phyloP scores from a whole-genome alignment of 2,329 filamentous ascomycete species.

The Cladosporium sp. region DNA sequence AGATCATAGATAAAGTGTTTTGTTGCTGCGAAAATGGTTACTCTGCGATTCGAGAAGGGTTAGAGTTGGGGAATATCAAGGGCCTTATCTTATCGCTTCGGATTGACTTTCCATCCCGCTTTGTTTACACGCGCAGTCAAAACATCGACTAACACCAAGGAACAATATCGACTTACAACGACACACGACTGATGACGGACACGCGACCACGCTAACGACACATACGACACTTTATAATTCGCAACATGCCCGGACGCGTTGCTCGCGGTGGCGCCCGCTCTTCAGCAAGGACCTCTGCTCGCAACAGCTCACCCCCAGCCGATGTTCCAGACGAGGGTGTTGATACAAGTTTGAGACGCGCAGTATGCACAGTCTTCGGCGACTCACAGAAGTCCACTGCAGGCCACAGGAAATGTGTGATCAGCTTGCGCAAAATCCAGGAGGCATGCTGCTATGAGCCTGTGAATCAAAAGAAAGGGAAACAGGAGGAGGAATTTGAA shows the following conservation, averaged over 20 bases:
- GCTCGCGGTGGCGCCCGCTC: constrained; percentile 19
- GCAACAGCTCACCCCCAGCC: constrained; percentile 28
- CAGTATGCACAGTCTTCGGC: constrained; percentile 57
- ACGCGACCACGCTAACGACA: constrained; percentile 47
- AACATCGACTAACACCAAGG: background rate
- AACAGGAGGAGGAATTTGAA: constrained; percentile 62
- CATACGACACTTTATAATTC: background rate
- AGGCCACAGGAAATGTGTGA: constrained; percentile 82
- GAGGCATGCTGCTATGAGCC: constrained; percentile 68
- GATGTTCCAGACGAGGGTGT: constrained; percentile 67
- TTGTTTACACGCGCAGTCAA: constrained; percentile 3
- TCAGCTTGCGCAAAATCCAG: constrained; percentile 84
- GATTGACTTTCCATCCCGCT: constrained; percentile 1
- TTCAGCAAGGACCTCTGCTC: constrained; percentile 20
- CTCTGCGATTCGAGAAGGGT: background rate
- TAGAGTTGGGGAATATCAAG: background rate
- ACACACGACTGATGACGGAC: constrained; percentile 25
- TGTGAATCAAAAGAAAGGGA: constrained; percentile 47
- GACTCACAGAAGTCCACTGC: constrained; percentile 82
- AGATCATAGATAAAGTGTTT: too few species aligned
- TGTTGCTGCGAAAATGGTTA: too few species aligned
- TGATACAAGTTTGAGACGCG: constrained; percentile 65
- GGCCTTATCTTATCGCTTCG: background rate
- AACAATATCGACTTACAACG: background rate
- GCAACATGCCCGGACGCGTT: constrained; percentile 36